Evolutionary conservation across 352 stramenopile genomes (phyloP).

Genomic region (Phytophthora macrochlamydospora): DNA sequence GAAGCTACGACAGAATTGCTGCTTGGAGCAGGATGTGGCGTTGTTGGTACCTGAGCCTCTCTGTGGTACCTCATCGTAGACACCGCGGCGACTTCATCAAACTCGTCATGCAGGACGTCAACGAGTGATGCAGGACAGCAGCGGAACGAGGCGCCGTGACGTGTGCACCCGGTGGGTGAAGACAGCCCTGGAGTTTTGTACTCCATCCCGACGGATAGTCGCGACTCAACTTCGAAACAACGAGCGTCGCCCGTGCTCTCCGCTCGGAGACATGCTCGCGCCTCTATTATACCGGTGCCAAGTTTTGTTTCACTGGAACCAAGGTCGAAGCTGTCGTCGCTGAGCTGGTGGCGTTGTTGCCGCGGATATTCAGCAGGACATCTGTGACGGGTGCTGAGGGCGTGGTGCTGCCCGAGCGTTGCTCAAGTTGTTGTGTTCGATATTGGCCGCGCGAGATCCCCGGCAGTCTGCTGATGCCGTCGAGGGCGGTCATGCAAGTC

Average conservation of each 20-base stretch:
- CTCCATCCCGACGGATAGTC: slow-evolving; percentile 4
- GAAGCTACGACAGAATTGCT: no score
- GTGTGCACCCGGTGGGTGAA: background rate
- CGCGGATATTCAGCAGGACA: slow-evolving; percentile 4
- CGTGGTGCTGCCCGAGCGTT: slow-evolving; percentile 17
- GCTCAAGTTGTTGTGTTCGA: background rate
- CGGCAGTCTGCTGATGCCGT: slow-evolving; percentile 15
- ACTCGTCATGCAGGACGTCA: no score
- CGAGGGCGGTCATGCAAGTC: no score
- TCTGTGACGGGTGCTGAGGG: slow-evolving; percentile 4
- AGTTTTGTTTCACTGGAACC: background rate
- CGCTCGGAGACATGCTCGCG: slow-evolving; percentile 19
- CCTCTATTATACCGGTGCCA: background rate
- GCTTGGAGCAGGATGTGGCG: no score
- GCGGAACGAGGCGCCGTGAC: background rate
- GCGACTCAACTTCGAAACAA: background rate
- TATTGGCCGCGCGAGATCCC: no score
- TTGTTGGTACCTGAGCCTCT: no score
- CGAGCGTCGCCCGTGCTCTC: slow-evolving; percentile 20
- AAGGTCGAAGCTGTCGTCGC: slow-evolving; percentile 7
- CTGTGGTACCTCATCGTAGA: background rate
- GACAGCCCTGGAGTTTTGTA: no score
- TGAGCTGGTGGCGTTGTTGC: slow-evolving; percentile 6
- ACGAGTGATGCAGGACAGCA: background rate
- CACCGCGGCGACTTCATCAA: background rate